Base-by-base conservation (phyloP, 2,329 filamentous ascomycete genomes). In the Cercospora zeina region DNA sequence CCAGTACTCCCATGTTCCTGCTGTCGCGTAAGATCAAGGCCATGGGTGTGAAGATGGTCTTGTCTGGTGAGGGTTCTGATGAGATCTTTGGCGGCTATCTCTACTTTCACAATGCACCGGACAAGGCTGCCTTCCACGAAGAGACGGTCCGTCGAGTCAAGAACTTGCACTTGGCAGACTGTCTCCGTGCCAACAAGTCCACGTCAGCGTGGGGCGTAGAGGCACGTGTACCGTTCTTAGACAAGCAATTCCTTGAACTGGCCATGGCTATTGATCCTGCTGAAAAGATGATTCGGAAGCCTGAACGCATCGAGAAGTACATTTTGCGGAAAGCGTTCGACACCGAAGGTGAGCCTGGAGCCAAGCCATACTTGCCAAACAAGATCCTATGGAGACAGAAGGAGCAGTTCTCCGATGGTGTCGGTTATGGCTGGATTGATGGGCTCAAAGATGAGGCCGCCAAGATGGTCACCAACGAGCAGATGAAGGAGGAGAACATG, bases 391-490 rank as follows among this genome's bases (percentile, higher is more conserved):
- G 91, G 90, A 86, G 96, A 75, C 96, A 99, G 80, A 99, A 99
- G 87, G 95, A 99, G 82, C 95, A 99, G 81, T 99, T 99, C 83
- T 96, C 67, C 21, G 96, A 99, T 73, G 96, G 95, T 76, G 95
- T 99, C 62, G 95, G 95, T 62, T 99, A 99, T 81, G 93, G 95
- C 67, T 99, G 95, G 95, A 99, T 99, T 75, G 95, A 99, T 74
- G 90, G 88, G 6, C 86, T 99, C 72, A 97, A 97, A 84, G 95
- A 97, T 79, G 90, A 89, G 73, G 95, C 95, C 34, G 92, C 96
- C 79, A 77, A 87, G 67, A 86, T 95, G 61, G 89, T 99, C 60
- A 96, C 90, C 16, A 93, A 99, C 74, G 93, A 97, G 83, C 93
- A 96, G 87, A 91, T 97, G 89, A 56, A 67, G 24, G 64, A 67